Evolutionary conservation across 176 grass and related monocot species (phyloP).

Genomic region (Dendrocalamus sinicus): DNA sequence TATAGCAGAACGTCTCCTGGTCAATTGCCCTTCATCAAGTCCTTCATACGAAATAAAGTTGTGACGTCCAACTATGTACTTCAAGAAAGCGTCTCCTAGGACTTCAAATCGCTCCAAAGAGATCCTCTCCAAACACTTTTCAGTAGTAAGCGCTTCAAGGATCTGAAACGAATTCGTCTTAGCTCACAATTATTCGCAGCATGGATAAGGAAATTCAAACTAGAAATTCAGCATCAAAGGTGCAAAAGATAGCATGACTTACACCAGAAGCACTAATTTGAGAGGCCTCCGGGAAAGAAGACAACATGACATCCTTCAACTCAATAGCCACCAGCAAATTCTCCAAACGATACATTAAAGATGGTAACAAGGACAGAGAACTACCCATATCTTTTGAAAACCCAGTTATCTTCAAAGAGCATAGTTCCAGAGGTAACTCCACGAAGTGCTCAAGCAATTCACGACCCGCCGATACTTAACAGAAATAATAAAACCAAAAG

Average conservation of each 20-base stretch:
- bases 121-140: slow-evolving; percentile 89
- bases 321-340: slow-evolving; percentile 96
- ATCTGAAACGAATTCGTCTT: slow-evolving; percentile 63
- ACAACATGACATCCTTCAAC: slow-evolving; percentile 80
- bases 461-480: slow-evolving; percentile 54
- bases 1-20: slow-evolving; percentile 70
- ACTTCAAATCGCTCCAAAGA: slow-evolving; percentile 96
- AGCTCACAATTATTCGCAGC: slow-evolving; percentile 33
- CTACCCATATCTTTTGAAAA: slow-evolving; percentile 98
- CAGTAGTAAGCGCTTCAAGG: slow-evolving; percentile 93
- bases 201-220: slow-evolving; percentile 25
- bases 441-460: slow-evolving; percentile 76
- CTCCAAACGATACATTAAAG: slow-evolving; percentile 88
- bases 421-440: slow-evolving; percentile 87
- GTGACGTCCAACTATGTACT: slow-evolving; percentile 84
- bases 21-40: slow-evolving; percentile 92
- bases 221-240: slow-evolving; percentile 21
- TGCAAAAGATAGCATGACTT: slow-evolving; percentile 43
- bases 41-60: slow-evolving; percentile 76
- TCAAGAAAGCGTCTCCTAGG: slow-evolving; percentile 95
- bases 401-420: slow-evolving; percentile 85
- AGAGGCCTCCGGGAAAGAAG: slow-evolving; percentile 84
- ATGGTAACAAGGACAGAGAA: slow-evolving; percentile 90
- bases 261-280: slow-evolving; percentile 72
- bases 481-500: slow-evolving; percentile 38